These are phyloP conservation scores for Beauveria scarabaeidicola DNA, from an alignment of 2,329 filamentous ascomycete species.

Conservation along the genomic window DNA sequence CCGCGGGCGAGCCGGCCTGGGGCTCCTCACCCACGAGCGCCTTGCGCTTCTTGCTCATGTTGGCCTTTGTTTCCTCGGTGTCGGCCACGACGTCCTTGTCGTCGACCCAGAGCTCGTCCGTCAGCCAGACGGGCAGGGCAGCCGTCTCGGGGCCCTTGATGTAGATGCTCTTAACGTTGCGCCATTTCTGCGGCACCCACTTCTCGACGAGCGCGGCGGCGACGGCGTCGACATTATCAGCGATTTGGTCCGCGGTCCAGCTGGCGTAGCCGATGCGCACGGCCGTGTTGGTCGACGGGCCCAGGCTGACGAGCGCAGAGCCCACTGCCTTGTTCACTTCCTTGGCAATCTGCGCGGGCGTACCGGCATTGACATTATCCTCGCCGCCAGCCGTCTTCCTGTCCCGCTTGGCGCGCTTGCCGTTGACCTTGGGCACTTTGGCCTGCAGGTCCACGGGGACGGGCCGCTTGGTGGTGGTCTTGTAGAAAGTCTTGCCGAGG, in stretches of 20 bases:
- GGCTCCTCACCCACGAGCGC: slow-evolving; percentile 28
- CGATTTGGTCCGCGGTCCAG: slow-evolving; percentile 67
- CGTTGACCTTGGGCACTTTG: slow-evolving; percentile 51
- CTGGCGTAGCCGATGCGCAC: slow-evolving; percentile 70
- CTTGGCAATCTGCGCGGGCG: slow-evolving; percentile 59
- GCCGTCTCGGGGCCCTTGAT: slow-evolving; percentile 86
- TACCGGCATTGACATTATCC: slow-evolving; percentile 38
- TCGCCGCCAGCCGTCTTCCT: slow-evolving; percentile 36
- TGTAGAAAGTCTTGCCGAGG: slow-evolving; percentile 91
- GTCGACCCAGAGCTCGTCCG: slow-evolving; percentile 84
- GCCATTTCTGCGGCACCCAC: slow-evolving; percentile 79
- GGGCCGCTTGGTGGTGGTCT: slow-evolving; percentile 71
- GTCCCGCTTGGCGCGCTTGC: slow-evolving; percentile 47
- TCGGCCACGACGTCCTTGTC: slow-evolving; percentile 63
- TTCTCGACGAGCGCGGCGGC: slow-evolving; percentile 62
- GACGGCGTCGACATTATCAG: slow-evolving; percentile 72
- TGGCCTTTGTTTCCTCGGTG: slow-evolving; percentile 46
- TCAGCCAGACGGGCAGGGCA: slow-evolving; percentile 88
- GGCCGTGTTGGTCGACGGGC: slow-evolving; percentile 69
- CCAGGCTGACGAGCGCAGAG: slow-evolving; percentile 72
- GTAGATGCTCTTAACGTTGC: slow-evolving; percentile 74
- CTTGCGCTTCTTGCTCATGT: slow-evolving; percentile 59
- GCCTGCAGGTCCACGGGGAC: slow-evolving; percentile 68
- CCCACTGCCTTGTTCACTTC: slow-evolving; percentile 73
- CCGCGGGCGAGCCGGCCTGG: slow-evolving; percentile 15